Percentiles rank a stretch among this genome's conserved stretches.
Evolutionary conservation across 2,329 filamentous ascomycete genomes (phyloP).

Genomic region (Colletotrichum noveboracense): DNA sequence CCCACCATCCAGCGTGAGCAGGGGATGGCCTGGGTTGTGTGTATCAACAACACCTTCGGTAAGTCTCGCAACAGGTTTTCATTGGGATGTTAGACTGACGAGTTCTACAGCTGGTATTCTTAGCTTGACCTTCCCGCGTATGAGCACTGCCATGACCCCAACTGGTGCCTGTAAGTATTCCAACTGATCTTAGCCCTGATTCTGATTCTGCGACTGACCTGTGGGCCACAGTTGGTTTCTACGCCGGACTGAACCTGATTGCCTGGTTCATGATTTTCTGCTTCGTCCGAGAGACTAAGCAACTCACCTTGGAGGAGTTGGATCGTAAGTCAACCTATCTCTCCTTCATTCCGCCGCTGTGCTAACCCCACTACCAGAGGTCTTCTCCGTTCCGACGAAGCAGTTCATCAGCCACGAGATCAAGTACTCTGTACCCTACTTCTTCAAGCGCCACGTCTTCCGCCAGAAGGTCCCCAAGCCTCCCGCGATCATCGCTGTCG

Average conservation of each 20-base stretch:
- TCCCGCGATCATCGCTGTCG: not conserved
- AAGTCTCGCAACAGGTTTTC: not conserved
- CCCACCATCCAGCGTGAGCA: slow-evolving; percentile 67
- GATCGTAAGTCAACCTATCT: not conserved
- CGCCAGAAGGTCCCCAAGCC: slow-evolving; percentile 17
- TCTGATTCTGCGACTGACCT: not conserved
- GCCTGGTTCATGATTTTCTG: slow-evolving; percentile 60
- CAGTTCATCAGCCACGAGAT: slow-evolving; percentile 37
- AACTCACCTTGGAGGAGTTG: not conserved
- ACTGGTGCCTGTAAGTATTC: slow-evolving; percentile 36
- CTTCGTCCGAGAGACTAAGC: slow-evolving; percentile 62
- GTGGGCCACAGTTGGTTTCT: slow-evolving; percentile 48
- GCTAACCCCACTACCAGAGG: slow-evolving; percentile 13
- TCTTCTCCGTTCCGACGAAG: slow-evolving; percentile 38
- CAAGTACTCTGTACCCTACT: slow-evolving; percentile 35
- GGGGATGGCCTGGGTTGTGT: slow-evolving; percentile 56
- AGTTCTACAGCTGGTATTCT: slow-evolving; percentile 43
- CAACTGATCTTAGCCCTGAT: not conserved
- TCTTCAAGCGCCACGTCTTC: slow-evolving; percentile 32
- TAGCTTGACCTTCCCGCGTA: slow-evolving; percentile 66
- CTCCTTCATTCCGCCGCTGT: not conserved
- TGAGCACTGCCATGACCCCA: slow-evolving; percentile 46
- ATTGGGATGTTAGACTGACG: fast-evolving
- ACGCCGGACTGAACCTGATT: slow-evolving; percentile 59
- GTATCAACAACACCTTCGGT: slow-evolving; percentile 1